These are phyloP conservation scores for Alliaria petiolata DNA, from an alignment of 345 rosid genomes.

Conservation along the genomic window DNA sequence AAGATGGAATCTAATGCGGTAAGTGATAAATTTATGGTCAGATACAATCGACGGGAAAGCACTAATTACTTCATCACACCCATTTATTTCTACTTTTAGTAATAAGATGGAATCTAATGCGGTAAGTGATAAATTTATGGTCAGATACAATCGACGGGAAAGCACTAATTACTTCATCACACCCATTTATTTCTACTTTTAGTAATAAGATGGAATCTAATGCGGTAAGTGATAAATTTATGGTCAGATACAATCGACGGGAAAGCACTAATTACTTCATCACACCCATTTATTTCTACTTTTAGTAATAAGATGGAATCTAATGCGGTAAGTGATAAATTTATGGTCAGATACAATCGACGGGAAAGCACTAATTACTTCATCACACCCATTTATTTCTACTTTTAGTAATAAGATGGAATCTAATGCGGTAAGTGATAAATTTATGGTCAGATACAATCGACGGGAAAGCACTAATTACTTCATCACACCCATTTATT, in stretches of 20 bases:
- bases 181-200: neutral
- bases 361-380: neutral
- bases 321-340: neutral
- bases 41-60: neutral
- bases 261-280: conserved; percentile 2
- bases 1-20: neutral
- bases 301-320: neutral
- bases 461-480: neutral
- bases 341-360: neutral
- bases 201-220: neutral
- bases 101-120: neutral
- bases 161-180: conserved; percentile 1
- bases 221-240: neutral
- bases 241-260: neutral
- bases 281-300: neutral
- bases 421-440: neutral
- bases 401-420: neutral
- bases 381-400: neutral
- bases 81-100: neutral
- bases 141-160: neutral
- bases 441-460: neutral
- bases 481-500: neutral
- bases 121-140: neutral
- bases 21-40: neutral
- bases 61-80: conserved; percentile 5